Base-by-base conservation (phyloP, 192 early-diverging fungal species). In the Phlyctochytrium arcticum region DNA sequence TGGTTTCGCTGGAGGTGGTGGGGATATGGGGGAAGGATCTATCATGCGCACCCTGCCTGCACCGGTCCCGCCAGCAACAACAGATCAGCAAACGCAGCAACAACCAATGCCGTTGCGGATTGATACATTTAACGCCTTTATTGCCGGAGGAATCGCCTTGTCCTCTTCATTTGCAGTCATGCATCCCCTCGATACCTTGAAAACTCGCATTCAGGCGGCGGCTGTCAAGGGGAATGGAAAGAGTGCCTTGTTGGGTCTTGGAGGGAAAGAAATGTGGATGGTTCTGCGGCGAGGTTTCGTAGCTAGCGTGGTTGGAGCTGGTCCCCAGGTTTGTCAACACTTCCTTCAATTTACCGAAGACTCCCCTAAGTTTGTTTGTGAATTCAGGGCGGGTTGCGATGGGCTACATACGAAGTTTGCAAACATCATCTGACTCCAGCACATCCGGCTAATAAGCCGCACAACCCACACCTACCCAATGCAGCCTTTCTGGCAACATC, bases 111-210 rank as follows among this genome's bases (percentile, higher is more conserved):
- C n/a, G n/a, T n/a, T n/a, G n/a, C n/a, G n/a, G n/a, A n/a, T n/a
- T n/a, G n/a, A n/a, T n/a, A n/a, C n/a, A n/a, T n/a, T n/a, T n/a
- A n/a, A n/a, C n/a, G n/a, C n/a, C n/a, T 89, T 89, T 58, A 64
- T 73, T 33, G 75, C 85, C 19, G 88, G 88, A 17, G 85, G 73
- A 10, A 67, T 75, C 5, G 84, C 82, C 15, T 80, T 90, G 8
- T 81, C 87, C 0, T 75, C 84, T 4, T 80, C 86, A 2, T 90
- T 87, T 72, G 84, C 89, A 24, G 69, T 78, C 7, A 89, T 89
- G 86, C 89, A 90, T 65, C 89, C 89, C 9, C 77, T 90, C 44
- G 89, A 90, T 66, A 89, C 86, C 12, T 62, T 88, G 42, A 90
- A 90, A 57, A 89, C 87, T 4, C 74, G 81, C 30, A 83, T 88